These are phyloP conservation scores for Tephrocybe sp. DNA, from an alignment of 768 basidiomycete species.

Conservation along the genomic window DNA sequence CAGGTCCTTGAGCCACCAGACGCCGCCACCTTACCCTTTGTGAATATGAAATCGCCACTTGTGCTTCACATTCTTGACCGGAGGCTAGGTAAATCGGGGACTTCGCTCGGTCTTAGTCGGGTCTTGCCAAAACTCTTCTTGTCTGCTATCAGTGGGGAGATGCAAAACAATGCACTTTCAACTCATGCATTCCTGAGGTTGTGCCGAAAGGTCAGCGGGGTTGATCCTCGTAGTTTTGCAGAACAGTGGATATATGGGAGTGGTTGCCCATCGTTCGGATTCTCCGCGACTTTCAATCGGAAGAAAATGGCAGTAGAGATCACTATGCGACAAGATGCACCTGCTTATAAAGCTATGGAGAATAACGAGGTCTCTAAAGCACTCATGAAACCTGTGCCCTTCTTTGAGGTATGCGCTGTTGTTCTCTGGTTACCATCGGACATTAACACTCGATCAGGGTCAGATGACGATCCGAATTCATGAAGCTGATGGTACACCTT, in stretches of 20 bases:
- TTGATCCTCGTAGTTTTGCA: slow-evolving; percentile 88
- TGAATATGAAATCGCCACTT: slow-evolving; percentile 95
- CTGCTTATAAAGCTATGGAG: slow-evolving; percentile 72
- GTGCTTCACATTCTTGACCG: slow-evolving; percentile 95
- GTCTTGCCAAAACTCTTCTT: slow-evolving; percentile 95
- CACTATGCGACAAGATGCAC: slow-evolving; percentile 86
- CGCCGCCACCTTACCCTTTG: slow-evolving; percentile 73
- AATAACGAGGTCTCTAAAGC: slow-evolving; percentile 66
- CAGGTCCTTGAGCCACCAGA: slow-evolving; percentile 85
- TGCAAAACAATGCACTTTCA: slow-evolving; percentile 80
- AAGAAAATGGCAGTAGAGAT: slow-evolving; percentile 99
- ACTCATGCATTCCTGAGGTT: slow-evolving; percentile 89
- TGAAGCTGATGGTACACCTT: slow-evolving; percentile 98
- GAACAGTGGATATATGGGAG: slow-evolving; percentile 99
- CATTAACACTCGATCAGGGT: slow-evolving; percentile 49
- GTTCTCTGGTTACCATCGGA: neutral
- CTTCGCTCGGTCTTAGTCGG: slow-evolving; percentile 90
- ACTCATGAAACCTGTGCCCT: slow-evolving; percentile 77
- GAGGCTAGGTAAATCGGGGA: slow-evolving; percentile 91
- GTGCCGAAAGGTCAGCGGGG: slow-evolving; percentile 91
- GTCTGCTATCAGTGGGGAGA: slow-evolving; percentile 89
- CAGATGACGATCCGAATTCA: slow-evolving; percentile 99
- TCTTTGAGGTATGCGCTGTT: slow-evolving; percentile 72
- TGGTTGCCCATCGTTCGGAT: slow-evolving; percentile 89
- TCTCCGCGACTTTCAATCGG: slow-evolving; percentile 90